Conservation (phyloP, 345 rosid genomes). For the Acer campestre region DNA sequence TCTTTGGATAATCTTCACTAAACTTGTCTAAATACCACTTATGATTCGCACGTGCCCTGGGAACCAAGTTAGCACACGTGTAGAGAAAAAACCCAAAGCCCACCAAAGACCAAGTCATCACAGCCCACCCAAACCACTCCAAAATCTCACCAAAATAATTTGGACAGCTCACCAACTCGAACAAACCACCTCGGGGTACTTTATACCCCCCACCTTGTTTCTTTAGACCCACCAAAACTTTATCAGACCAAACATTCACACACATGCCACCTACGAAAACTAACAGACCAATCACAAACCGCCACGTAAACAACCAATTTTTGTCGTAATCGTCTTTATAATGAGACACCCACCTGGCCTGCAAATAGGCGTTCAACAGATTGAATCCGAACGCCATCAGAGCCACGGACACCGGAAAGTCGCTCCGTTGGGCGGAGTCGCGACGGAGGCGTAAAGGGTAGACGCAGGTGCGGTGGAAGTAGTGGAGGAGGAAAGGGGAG, state of each 20-base stretch:
- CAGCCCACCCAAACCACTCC: constrained; percentile 92
- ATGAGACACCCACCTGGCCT: constrained; percentile 83
- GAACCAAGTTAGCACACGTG: constrained; percentile 79
- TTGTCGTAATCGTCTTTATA: constrained; percentile 56
- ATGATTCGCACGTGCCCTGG: constrained; percentile 73
- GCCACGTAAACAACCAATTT: constrained; percentile 52
- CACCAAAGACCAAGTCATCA: constrained; percentile 87
- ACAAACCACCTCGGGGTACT: constrained; percentile 82
- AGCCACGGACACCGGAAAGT: constrained; percentile 62
- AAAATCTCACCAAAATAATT: constrained; percentile 80
- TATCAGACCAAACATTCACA: constrained; percentile 71
- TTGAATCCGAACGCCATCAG: constrained; percentile 66
- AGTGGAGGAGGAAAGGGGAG: constrained; percentile 74
- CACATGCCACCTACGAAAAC: constrained; percentile 66
- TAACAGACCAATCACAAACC: constrained; percentile 47
- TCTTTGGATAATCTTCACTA: constrained; percentile 69
- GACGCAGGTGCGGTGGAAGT: constrained; percentile 71
- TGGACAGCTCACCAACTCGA: constrained; percentile 85
- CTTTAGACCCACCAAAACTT: constrained; percentile 63
- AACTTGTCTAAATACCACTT: constrained; percentile 77
- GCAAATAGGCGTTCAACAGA: constrained; percentile 68
- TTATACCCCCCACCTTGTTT: constrained; percentile 65
- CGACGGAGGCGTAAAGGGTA: constrained; percentile 74
- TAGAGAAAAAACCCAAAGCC: constrained; percentile 76
- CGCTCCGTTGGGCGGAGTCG: constrained; percentile 14